Base-by-base conservation (phyloP, 768 basidiomycete species). In the Russula vinacea region DNA sequence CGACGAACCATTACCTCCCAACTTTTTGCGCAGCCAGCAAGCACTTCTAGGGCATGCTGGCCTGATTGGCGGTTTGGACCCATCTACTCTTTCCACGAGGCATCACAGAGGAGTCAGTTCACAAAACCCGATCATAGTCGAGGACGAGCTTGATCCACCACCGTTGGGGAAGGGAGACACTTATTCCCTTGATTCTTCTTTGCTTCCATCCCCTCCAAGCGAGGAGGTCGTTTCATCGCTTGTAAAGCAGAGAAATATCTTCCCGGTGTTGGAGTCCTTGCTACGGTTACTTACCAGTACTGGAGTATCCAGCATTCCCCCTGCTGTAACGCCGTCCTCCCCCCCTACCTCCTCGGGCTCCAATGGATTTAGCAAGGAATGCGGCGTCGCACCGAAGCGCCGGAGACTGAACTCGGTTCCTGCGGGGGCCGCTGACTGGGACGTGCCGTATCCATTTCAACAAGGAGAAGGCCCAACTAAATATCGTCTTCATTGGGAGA, bases 341-440 rank as follows among this genome's bases (percentile, higher is more conserved):
- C 42, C 40, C 49, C 26, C 64, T 42, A 32, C 52, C 53, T 22
- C 53, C 56, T 40, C 57, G 47, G 37, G 37, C 44, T 49, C 57
- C 55, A 35, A n/a, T 52, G 56, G 14, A 50, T 49, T 51, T 19
- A 55, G 24, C 58, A 51, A 56, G 16, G 71, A 54, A 51, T 49
- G 33, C 26, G 66, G 64, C 9, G 71, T 78, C 9, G 70, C 78
- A 7, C 53, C 69, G 22, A 91, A 89, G 74, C 84, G 83, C 65
- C 81, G 89, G 33, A 88, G 82, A 68, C 76, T 91, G 16, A 79
- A 78, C 62, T 75, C 77, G 10, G 89, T 92, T 16, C 90, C 90
- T 39, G 90, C 90, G 24, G 90, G 90, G 13, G 90, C 90, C 1
- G 79, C 73, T 1, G 89, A 91, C 70, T 92, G 90, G 90, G 89